Conservation (phyloP, 768 basidiomycete genomes). For the Gymnopilus dilepis region DNA sequence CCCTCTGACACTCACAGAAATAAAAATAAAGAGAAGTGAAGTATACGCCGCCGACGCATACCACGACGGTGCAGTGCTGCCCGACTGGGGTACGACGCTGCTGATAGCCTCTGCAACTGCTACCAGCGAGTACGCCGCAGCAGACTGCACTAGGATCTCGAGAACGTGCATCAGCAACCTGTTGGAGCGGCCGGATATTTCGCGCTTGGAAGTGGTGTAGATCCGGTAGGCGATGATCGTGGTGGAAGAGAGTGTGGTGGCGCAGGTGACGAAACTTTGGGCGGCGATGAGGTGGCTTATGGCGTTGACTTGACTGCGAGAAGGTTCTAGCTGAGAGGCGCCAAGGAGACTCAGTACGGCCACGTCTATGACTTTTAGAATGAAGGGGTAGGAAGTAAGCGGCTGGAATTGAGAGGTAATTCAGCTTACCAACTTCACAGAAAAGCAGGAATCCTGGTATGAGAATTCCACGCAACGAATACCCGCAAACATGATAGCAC, state of each 20-base stretch:
- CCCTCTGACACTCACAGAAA: not conserved
- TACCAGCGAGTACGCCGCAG: not conserved
- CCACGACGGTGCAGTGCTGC: too few species aligned
- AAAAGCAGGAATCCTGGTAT: not conserved
- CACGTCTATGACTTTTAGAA: not conserved
- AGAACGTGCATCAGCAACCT: not conserved
- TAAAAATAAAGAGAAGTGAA: not conserved
- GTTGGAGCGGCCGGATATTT: not conserved
- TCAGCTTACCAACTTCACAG: not conserved
- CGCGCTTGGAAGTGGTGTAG: not conserved
- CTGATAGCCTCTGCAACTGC: not conserved
- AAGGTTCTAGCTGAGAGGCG: too few species aligned
- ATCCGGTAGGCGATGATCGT: constrained; percentile 2
- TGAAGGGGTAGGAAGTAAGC: not conserved
- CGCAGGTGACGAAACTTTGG: not conserved
- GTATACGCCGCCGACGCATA: too few species aligned
- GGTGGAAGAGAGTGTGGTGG: not conserved
- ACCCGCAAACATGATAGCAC: constrained; percentile 5
- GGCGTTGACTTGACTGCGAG: not conserved
- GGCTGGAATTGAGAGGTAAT: too few species aligned
- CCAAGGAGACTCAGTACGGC: too few species aligned
- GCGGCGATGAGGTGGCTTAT: not conserved
- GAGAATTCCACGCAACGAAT: not conserved
- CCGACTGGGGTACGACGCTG: too few species aligned
- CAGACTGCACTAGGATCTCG: constrained; percentile 1